Evolutionary conservation across 257 asterid genomes (phyloP).

Genomic region (Prunella vulgaris): DNA sequence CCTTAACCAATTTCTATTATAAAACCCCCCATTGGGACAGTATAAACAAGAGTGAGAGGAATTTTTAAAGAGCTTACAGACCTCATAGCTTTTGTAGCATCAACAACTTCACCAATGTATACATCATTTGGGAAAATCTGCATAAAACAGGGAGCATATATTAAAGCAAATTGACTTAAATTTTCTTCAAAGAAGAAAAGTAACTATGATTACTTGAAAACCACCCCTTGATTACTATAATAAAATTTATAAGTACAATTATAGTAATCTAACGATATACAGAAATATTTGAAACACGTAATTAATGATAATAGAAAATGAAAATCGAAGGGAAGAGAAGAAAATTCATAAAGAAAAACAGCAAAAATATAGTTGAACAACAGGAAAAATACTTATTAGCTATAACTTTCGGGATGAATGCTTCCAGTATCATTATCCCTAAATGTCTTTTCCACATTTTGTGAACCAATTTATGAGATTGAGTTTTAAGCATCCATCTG

Average conservation of each 20-base stretch:
- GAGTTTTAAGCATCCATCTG: neutral
- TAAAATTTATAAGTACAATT: neutral
- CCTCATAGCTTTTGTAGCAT: slow-evolving; percentile 67
- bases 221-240: neutral
- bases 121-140: slow-evolving; percentile 90
- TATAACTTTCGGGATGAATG: neutral
- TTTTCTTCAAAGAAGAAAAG: neutral
- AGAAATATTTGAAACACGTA: neutral
- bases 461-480: slow-evolving; percentile 4
- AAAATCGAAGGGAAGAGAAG: neutral
- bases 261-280: neutral
- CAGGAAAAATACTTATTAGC: neutral
- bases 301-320: neutral
- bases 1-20: slow-evolving; percentile 1
- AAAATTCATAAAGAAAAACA: slow-evolving; percentile 7
- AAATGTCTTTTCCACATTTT: neutral
- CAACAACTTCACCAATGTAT: slow-evolving; percentile 57
- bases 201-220: neutral
- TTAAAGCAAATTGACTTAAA: neutral
- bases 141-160: slow-evolving; percentile 18
- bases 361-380: neutral
- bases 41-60: slow-evolving; percentile 14
- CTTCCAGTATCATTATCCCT: neutral
- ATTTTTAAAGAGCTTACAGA: slow-evolving; percentile 21
- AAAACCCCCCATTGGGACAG: neutral